phyloP scores from a whole-genome alignment of 768 basidiomycete species.

The Lepiota venenata region DNA sequence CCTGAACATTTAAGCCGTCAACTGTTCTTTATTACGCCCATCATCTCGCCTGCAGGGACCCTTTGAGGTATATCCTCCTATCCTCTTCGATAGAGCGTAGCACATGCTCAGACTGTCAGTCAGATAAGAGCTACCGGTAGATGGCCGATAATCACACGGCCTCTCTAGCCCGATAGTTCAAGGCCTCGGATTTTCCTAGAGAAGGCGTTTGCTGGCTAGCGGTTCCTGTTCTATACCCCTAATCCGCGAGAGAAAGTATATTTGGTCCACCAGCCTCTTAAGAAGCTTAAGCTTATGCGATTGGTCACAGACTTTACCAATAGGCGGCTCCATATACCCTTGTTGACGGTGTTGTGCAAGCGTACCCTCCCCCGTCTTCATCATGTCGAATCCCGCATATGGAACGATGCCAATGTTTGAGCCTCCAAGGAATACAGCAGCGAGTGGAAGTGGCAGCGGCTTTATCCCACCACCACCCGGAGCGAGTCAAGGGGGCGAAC shows the following conservation, averaged over 20 bases:
- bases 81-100: neutral
- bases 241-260: no score
- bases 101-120: neutral
- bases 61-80: neutral
- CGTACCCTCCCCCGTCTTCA: neutral
- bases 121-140: slow-evolving; percentile 6
- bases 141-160: slow-evolving; percentile 3
- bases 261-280: no score
- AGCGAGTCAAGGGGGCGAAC: slow-evolving; percentile 28
- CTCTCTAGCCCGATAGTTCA: no score
- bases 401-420: slow-evolving; percentile 3
- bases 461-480: slow-evolving; percentile 32
- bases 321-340: no score
- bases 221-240: no score
- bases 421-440: neutral
- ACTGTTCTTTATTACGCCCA: no score
- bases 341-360: neutral
- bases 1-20: no score
- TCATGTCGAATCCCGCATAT: slow-evolving; percentile 7
- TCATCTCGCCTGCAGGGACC: neutral
- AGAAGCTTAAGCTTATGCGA: no score
- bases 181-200: no score
- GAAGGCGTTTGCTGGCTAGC: no score
- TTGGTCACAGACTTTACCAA: no score
- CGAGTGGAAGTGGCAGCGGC: neutral